Base-by-base conservation (phyloP, 2,329 filamentous ascomycete genomes). In the Calonectria ilicicola region DNA sequence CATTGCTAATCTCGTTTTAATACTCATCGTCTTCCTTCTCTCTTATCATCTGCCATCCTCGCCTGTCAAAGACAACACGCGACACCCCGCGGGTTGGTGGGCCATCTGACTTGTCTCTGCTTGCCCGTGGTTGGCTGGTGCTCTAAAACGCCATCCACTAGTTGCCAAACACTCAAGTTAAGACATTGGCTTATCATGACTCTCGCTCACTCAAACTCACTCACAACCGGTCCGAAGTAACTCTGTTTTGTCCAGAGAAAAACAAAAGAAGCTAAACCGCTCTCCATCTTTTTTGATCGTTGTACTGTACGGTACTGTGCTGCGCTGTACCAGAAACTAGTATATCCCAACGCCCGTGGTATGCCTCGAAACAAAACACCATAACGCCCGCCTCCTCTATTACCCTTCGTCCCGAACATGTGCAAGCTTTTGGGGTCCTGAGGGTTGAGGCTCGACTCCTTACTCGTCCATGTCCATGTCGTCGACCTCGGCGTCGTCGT, bases 401-500 rank as follows among this genome's bases (percentile, higher is more conserved):
- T 67, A 65, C 64, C 69, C 65, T 67, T 72, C 58, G 62, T 71
- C 64, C 58, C 64, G 40, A 64, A 65, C 69, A 72, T 56, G 64
- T 72, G 65, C 65, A 67, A 67, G 49, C 67, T 62, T 58, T 58
- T 46, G 35, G 35, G 40, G 64, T 47, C 29, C 23, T 67, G 40
- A 63, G 40, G 58, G 38, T 23, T 35, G 19, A 35, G 63, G 63
- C 40, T 46, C 63, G 46, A 51, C 42, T 49, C 63, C 17, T 46
- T 49, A 49, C 63, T 49, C 42, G 44, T 77, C 72, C 51, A 64
- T 74, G 51, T 84, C 82, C 80, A 83, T 79, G 38, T 84, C 83
- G 78, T 84, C 81, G 27, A 75, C 81, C 14, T 80, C 80, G 21
- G 75, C 77, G 44, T 77, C 79, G 21, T 79, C 80, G n/a, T 83